These are phyloP conservation scores for Trichoderma cornu-damae DNA, from an alignment of 2,329 filamentous ascomycete genomes.

Conservation along the genomic window DNA sequence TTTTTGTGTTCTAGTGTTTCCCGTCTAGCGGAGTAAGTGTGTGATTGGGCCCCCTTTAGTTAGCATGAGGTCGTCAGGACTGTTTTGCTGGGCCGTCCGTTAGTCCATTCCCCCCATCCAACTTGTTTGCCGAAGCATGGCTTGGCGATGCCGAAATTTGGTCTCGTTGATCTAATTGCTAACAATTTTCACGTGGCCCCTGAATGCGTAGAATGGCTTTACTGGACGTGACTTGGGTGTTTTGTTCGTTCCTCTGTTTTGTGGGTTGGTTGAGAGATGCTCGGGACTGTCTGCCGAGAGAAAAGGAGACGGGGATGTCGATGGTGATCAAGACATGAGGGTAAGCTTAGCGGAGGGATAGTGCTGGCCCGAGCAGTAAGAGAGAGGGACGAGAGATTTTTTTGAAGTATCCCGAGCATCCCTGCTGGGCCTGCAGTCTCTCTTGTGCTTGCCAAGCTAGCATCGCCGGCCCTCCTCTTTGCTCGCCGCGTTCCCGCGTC, in stretches of 20 bases:
- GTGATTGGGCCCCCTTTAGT: not conserved
- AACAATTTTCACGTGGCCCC: not conserved
- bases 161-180: constrained; percentile 1
- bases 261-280: not conserved
- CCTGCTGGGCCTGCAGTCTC: too few species aligned
- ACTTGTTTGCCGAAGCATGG: not conserved
- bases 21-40: too few species aligned
- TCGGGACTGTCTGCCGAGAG: not conserved
- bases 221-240: not conserved
- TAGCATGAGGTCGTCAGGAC: not conserved
- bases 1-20: not conserved
- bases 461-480: too few species aligned
- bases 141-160: not conserved
- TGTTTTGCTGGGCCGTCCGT: not conserved
- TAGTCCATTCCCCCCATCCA: too few species aligned
- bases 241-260: not conserved
- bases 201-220: not conserved
- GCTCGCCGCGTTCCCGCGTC: too few species aligned
- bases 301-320: not conserved
- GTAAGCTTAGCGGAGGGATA: not conserved
- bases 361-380: too few species aligned
- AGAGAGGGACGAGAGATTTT: too few species aligned
- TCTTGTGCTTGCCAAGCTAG: not conserved
- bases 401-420: too few species aligned
- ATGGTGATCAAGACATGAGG: too few species aligned